Evolutionary conservation across 2,329 filamentous ascomycete species (phyloP).

Genomic region (Phyllosticta paracitricarpa): DNA sequence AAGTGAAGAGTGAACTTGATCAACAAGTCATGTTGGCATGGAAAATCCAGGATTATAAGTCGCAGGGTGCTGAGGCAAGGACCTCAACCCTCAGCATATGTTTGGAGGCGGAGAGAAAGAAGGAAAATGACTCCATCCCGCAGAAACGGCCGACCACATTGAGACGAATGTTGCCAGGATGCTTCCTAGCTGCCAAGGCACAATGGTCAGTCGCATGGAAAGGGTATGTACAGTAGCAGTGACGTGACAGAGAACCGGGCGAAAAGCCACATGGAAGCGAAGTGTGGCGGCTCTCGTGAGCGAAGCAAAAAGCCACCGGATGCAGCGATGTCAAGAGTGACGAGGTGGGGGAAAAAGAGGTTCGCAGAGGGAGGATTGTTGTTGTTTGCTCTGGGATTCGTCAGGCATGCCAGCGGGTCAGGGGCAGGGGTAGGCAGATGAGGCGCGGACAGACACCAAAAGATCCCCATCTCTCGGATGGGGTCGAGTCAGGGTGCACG

Average conservation of each 20-base stretch:
- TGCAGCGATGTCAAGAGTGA: not conserved
- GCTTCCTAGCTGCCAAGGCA: not conserved
- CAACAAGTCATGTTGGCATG: not conserved
- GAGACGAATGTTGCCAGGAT: not conserved
- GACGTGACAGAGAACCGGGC: not conserved
- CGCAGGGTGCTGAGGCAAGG: not conserved
- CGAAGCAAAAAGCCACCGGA: not conserved
- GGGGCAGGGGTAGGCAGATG: not conserved
- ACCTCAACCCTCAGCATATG: not conserved
- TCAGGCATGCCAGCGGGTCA: not conserved
- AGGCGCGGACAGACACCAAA: not conserved
- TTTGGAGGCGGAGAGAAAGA: not conserved
- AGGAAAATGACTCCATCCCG: not conserved
- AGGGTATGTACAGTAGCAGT: not conserved
- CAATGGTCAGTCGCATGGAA: not conserved
- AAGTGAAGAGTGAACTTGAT: not conserved
- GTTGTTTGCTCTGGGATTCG: not conserved
- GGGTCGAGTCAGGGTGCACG: not conserved
- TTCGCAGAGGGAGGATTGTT: not conserved
- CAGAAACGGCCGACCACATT: not conserved
- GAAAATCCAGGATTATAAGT: not conserved
- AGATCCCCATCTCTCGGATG: not conserved
- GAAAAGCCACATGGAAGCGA: not conserved
- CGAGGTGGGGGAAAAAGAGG: not conserved
- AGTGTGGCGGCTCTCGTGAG: not conserved